A percentile compares a stretch with the other conserved stretches of the same genome.
phyloP scores from a whole-genome alignment of 352 stramenopile species.

The Pythium monospermum region DNA sequence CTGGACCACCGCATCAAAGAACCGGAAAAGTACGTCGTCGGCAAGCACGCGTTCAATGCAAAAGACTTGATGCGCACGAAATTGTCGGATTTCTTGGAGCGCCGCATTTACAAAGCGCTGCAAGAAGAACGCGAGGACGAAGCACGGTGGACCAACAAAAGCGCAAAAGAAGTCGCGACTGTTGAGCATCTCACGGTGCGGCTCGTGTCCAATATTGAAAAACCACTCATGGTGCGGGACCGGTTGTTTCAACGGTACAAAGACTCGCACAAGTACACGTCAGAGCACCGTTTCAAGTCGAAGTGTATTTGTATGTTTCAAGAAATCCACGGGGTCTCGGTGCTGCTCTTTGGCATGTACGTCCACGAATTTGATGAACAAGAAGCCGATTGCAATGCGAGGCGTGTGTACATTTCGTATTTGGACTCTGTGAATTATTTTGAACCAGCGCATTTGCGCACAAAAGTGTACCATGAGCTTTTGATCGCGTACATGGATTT shows the following conservation, averaged over 20 bases:
- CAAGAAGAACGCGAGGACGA: conserved; percentile 85
- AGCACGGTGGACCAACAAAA: conserved; percentile 72
- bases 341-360: conserved; percentile 99
- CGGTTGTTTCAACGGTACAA: conserved; percentile 95
- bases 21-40: conserved; percentile 75
- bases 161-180: conserved; percentile 89
- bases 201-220: conserved; percentile 95
- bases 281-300: conserved; percentile 90
- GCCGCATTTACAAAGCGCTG: conserved; percentile 86
- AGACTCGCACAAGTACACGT: conserved; percentile 86
- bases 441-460: conserved; percentile 93
- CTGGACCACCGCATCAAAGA: conserved; percentile 83
- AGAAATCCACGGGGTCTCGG: conserved; percentile 98
- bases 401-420: conserved; percentile 98
- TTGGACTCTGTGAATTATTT: conserved; percentile 99
- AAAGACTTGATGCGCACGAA: conserved; percentile 94
- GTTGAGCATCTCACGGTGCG: conserved; percentile 91
- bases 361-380: conserved; percentile 99
- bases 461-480: conserved; percentile 99
- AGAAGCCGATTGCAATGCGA: conserved; percentile 93
- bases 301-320: conserved; percentile 99
- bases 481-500: conserved; percentile 98
- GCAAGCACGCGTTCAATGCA: conserved; percentile 90
- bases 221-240: conserved; percentile 92
- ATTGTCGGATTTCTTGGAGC: conserved; percentile 93